These are phyloP conservation scores for Neostapfia colusana DNA, from an alignment of 176 grass and related monocot species.

Conservation along the genomic window DNA sequence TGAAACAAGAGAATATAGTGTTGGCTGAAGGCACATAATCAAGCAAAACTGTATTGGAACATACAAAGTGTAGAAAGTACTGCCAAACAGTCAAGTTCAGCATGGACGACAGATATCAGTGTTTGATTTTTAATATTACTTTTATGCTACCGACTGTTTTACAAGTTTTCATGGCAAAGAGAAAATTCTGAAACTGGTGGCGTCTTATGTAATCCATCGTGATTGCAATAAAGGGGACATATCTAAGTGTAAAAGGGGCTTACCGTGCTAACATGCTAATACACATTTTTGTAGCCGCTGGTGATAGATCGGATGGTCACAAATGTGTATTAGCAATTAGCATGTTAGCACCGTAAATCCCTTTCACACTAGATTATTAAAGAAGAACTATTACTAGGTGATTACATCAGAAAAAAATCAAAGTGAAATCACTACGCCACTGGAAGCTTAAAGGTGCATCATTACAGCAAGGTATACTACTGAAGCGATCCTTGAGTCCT, in stretches of 20 bases:
- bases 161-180: background rate
- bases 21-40: constrained; percentile 18
- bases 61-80: constrained; percentile 10
- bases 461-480: background rate
- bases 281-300: too few relatives aligned
- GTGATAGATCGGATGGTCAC: too few relatives aligned
- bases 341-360: too few relatives aligned
- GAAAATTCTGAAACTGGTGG: constrained; percentile 12
- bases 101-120: constrained; percentile 1
- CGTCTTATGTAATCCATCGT: constrained; percentile 5
- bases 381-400: background rate
- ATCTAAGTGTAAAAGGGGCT: too few relatives aligned
- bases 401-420: background rate
- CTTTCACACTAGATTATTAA: too few relatives aligned
- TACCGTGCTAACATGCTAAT: too few relatives aligned
- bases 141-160: constrained; percentile 2
- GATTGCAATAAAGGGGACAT: background rate
- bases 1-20: constrained; percentile 47
- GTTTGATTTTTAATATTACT: background rate
- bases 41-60: constrained; percentile 23
- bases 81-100: constrained; percentile 19
- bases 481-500: background rate
- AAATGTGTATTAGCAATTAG: too few relatives aligned
- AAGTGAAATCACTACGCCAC: constrained; percentile 11
- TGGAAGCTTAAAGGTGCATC: constrained; percentile 7